Percentiles rank a stretch among this genome's conserved stretches.
Conservation (phyloP, 441 rosid species). For the Metrosideros polymorpha region DNA sequence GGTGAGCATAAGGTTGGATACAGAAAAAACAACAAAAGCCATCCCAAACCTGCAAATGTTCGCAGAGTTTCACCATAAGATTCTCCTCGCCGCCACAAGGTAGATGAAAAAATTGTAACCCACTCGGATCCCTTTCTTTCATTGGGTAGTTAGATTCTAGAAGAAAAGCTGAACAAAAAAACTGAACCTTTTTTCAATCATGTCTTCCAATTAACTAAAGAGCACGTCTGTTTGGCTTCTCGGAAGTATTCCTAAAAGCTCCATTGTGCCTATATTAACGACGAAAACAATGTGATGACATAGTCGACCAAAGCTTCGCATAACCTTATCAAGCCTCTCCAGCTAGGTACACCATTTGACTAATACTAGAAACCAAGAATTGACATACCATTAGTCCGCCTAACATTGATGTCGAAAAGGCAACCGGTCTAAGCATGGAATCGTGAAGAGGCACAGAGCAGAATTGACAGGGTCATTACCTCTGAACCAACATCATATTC, state of each 20-base stretch:
- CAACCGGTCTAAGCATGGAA: not conserved
- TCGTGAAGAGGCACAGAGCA: not conserved
- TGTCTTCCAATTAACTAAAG: not conserved
- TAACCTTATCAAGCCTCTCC: not conserved
- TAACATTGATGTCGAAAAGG: not conserved
- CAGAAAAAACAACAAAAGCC: constrained; percentile 59
- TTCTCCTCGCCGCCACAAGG: not conserved
- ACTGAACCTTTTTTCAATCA: not conserved
- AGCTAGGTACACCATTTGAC: not conserved
- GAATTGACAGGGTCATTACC: constrained; percentile 19
- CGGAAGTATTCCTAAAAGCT: not conserved
- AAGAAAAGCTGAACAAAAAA: not conserved
- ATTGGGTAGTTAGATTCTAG: not conserved
- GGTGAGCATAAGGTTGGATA: constrained; percentile 57
- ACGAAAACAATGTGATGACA: not conserved
- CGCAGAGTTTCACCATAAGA: not conserved
- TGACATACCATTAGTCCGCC: not conserved
- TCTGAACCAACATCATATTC: constrained; percentile 56
- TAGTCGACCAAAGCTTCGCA: not conserved
- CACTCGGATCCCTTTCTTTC: not conserved
- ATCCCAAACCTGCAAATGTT: constrained; percentile 33
- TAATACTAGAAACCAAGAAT: not conserved
- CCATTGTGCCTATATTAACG: not conserved
- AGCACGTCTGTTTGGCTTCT: not conserved
- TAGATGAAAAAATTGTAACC: not conserved